A percentile compares a stretch with the other conserved stretches of the same genome.
Evolutionary conservation across 169 alveolate species (phyloP).

Genomic region (Plasmodium inui): DNA sequence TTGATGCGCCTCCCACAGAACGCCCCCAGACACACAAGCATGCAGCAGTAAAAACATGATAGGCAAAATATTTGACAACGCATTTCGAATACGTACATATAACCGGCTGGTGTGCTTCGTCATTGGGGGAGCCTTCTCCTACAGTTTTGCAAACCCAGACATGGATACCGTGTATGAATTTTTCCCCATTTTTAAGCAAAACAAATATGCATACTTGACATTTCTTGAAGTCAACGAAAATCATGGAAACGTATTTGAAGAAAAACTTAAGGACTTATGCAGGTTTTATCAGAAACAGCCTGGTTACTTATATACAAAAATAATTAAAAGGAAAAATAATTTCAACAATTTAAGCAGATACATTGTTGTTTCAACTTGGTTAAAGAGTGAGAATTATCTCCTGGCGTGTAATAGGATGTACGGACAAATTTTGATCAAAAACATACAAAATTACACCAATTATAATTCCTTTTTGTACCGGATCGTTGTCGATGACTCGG

Average conservation of each 20-base stretch:
- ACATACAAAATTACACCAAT: conserved; percentile 54
- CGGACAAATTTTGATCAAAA: conserved; percentile 66
- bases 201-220: conserved; percentile 81
- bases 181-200: conserved; percentile 81
- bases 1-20: not conserved
- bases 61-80: conserved; percentile 72
- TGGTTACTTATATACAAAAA: conserved; percentile 76
- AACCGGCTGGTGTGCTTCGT: conserved; percentile 55
- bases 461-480: conserved; percentile 80
- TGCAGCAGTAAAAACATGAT: conserved; percentile 22
- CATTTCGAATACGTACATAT: conserved; percentile 65
- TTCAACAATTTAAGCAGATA: conserved; percentile 61
- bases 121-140: conserved; percentile 77
- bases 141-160: conserved; percentile 84
- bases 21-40: not conserved
- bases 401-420: conserved; percentile 66
- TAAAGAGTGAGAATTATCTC: conserved; percentile 67
- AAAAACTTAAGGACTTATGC: conserved; percentile 80
- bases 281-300: conserved; percentile 84
- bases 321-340: conserved; percentile 31
- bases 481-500: conserved; percentile 85
- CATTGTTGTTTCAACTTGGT: conserved; percentile 84
- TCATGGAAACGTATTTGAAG: conserved; percentile 77
- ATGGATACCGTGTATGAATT: conserved; percentile 83
- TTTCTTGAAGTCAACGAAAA: conserved; percentile 80